Evolutionary conservation across 2,329 filamentous ascomycete species (phyloP).

Genomic region (Aspergillus hiratsukae): DNA sequence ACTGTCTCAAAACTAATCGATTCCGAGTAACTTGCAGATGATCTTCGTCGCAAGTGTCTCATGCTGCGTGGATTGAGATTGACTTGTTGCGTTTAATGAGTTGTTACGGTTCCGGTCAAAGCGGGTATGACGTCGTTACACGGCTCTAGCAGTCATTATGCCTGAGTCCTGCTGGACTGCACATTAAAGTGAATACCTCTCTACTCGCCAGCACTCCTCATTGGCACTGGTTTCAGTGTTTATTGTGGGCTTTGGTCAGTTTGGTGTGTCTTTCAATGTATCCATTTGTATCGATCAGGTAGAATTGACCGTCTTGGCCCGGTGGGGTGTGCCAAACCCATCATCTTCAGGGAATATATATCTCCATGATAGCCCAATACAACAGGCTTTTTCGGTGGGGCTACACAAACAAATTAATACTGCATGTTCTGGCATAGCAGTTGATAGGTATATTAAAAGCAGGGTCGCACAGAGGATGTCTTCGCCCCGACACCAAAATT

Average conservation of each 20-base stretch:
- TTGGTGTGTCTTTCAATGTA: not conserved
- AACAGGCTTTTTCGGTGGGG: no score
- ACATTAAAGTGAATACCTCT: not conserved
- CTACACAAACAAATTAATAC: not conserved
- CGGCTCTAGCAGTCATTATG: not conserved
- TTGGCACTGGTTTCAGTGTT: not conserved
- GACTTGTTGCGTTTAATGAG: conserved; percentile 1
- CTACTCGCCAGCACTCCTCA: not conserved
- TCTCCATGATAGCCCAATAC: not conserved
- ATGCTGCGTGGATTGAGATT: conserved; percentile 1
- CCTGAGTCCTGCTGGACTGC: not conserved
- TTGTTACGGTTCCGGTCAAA: conserved; percentile 9
- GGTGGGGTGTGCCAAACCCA: not conserved
- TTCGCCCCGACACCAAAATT: no score
- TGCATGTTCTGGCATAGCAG: not conserved
- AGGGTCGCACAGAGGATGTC: no score
- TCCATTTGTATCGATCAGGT: not conserved
- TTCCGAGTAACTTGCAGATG: not conserved
- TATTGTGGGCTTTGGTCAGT: not conserved
- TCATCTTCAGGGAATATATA: not conserved
- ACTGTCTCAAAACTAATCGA: not conserved
- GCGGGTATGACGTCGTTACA: conserved; percentile 27
- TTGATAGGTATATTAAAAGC: not conserved
- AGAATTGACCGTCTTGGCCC: not conserved
- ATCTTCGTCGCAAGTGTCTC: not conserved